Conservation (phyloP, 2,329 filamentous ascomycete species). For the Colletotrichum karsti region DNA sequence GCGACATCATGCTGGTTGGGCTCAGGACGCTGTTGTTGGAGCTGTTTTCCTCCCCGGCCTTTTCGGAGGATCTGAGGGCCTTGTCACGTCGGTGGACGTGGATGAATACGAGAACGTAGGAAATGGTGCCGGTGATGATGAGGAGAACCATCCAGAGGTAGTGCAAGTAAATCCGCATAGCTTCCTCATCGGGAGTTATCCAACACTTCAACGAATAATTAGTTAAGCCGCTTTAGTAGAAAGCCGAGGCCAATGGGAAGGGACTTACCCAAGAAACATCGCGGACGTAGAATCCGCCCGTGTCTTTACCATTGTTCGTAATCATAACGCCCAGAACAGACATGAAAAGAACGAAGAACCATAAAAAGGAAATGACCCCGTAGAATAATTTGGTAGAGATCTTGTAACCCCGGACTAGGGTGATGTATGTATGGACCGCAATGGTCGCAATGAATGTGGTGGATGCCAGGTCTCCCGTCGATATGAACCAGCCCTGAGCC, state of each 20-base stretch:
- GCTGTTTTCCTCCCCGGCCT: neutral
- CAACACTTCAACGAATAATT: conserved; percentile 57
- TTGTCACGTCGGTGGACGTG: conserved; percentile 34
- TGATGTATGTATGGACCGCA: conserved; percentile 65
- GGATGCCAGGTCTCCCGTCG: conserved; percentile 64
- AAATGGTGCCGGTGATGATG: conserved; percentile 41
- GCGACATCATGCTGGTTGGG: neutral
- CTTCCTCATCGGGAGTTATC: conserved; percentile 60
- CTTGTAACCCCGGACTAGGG: conserved; percentile 58
- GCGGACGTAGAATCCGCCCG: conserved; percentile 53
- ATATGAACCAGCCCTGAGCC: conserved; percentile 65
- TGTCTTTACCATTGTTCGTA: neutral
- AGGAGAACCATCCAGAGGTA: conserved; percentile 69
- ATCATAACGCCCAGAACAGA: conserved; percentile 17
- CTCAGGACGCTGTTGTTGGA: neutral
- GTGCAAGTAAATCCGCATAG: conserved; percentile 66
- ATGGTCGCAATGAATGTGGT: conserved; percentile 67
- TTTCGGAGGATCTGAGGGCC: neutral
- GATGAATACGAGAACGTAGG: conserved; percentile 48
- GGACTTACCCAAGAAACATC: conserved; percentile 61
- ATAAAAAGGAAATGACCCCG: conserved; percentile 48
- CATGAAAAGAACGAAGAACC: conserved; percentile 49
- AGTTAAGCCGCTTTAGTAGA: neutral
- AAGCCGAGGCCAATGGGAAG: conserved; percentile 32
- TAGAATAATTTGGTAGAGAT: conserved; percentile 54